These are phyloP conservation scores for Cornus kousa DNA, from an alignment of 148 eudicot species.

Conservation along the genomic window DNA sequence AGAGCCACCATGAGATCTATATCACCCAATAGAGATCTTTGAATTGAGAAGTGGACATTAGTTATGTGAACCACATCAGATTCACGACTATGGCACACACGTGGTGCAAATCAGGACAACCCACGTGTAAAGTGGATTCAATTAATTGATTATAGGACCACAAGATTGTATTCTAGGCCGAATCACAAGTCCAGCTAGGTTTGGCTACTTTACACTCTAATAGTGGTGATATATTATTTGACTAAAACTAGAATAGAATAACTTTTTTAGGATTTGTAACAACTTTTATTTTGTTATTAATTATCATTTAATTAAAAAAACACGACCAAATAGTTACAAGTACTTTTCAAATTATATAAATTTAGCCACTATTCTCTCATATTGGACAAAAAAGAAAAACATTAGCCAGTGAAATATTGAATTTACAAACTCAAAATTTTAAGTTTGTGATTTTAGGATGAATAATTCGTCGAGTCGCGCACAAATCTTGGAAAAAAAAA, in stretches of 20 bases:
- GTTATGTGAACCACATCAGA: constrained; percentile 4
- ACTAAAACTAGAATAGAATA: not conserved
- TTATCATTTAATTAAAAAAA: not conserved
- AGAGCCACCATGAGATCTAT: not conserved
- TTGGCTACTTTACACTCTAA: constrained; percentile 22
- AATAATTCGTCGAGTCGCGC: no score
- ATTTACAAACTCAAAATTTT: no score
- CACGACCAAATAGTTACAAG: no score
- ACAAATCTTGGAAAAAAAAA: no score
- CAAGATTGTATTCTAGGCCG: constrained; percentile 12
- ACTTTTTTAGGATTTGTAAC: no score
- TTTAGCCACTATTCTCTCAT: no score
- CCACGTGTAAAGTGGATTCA: constrained; percentile 20
- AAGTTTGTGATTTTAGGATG: no score
- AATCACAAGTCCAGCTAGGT: constrained; percentile 23
- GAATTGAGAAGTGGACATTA: not conserved
- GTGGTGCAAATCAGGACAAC: not conserved
- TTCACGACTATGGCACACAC: constrained; percentile 11
- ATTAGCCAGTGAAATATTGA: no score
- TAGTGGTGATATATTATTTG: not conserved
- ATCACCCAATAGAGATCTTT: not conserved
- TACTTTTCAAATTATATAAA: no score
- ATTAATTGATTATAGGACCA: constrained; percentile 8
- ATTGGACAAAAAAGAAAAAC: no score
- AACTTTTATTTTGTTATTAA: no score